These are phyloP conservation scores for Gilbertella persicaria DNA, from an alignment of 371 early-diverging fungal genomes.

Conservation along the genomic window DNA sequence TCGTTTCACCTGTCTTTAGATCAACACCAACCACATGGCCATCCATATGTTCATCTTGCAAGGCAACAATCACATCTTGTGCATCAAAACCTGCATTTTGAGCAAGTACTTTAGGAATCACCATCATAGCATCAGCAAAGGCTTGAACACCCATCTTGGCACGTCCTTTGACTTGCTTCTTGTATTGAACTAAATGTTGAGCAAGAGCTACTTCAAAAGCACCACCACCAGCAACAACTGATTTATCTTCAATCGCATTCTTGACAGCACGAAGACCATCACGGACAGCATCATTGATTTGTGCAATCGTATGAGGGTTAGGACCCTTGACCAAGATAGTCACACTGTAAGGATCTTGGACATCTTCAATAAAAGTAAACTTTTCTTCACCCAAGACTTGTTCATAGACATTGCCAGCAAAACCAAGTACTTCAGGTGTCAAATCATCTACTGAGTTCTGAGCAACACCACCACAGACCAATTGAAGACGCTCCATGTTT, in stretches of 20 bases:
- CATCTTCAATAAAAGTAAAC: conserved; percentile 99
- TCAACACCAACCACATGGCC: conserved; percentile 95
- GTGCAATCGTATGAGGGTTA: conserved; percentile 92
- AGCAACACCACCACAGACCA: conserved; percentile 97
- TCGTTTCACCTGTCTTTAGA: conserved; percentile 91
- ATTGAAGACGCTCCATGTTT: conserved; percentile 99
- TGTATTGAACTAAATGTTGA: conserved; percentile 82
- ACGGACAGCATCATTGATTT: conserved; percentile 97
- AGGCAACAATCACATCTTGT: conserved; percentile 92
- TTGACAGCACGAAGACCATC: conserved; percentile 98
- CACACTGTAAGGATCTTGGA: conserved; percentile 90
- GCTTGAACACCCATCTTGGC: conserved; percentile 97
- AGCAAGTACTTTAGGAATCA: conserved; percentile 97
- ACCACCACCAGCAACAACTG: conserved; percentile 96
- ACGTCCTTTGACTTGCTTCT: conserved; percentile 90
- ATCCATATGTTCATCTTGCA: conserved; percentile 90
- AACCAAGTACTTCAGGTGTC: conserved; percentile 86
- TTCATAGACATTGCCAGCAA: conserved; percentile 95
- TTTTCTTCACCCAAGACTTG: conserved; percentile 99
- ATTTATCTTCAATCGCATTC: conserved; percentile 94
- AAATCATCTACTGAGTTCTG: conserved; percentile 98
- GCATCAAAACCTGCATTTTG: conserved; percentile 97
- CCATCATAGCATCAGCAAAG: conserved; percentile 94
- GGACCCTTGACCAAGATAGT: conserved; percentile 98
- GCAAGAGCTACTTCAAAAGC: conserved; percentile 93